Evolutionary conservation across 2,329 filamentous ascomycete species (phyloP).

Genomic region (Zasmidium angulare): DNA sequence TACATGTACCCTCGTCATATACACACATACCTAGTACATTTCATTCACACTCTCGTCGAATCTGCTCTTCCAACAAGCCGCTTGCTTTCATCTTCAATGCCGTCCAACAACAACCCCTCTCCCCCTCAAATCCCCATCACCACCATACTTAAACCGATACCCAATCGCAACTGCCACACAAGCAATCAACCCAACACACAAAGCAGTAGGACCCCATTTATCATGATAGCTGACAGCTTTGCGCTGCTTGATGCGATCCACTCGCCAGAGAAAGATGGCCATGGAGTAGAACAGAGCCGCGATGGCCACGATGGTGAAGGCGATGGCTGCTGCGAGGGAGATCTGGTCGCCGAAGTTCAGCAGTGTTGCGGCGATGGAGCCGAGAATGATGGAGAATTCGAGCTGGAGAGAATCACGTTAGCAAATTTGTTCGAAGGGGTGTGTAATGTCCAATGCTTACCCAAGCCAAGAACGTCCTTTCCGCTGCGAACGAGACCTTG

Average conservation of each 20-base stretch:
- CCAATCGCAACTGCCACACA: constrained; percentile 79
- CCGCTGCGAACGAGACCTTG: constrained; percentile 95
- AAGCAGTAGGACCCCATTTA: constrained; percentile 74
- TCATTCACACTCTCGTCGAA: no score
- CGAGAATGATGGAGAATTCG: constrained; percentile 93
- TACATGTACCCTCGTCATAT: no score
- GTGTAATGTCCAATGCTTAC: constrained; percentile 53
- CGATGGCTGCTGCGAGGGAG: constrained; percentile 61
- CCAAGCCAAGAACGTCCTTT: constrained; percentile 95
- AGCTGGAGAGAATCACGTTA: constrained; percentile 57
- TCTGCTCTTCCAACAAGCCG: background rate
- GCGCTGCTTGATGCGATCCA: constrained; percentile 77
- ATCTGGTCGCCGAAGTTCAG: constrained; percentile 72
- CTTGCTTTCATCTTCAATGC: background rate
- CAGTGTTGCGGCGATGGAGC: constrained; percentile 78
- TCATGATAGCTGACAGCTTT: constrained; percentile 91
- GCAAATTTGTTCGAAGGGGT: no score
- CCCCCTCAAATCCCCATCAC: constrained; percentile 47
- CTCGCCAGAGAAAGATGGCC: constrained; percentile 82
- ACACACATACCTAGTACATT: no score
- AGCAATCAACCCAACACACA: constrained; percentile 70
- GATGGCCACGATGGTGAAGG: constrained; percentile 80
- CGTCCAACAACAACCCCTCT: constrained; percentile 3
- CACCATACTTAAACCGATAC: constrained; percentile 63
- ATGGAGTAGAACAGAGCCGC: constrained; percentile 79